Percentiles rank a stretch among this genome's conserved stretches.
These are phyloP conservation scores for Dioscorea cayenensis DNA, from an alignment of 116 monocot genomes.

Conservation along the genomic window DNA sequence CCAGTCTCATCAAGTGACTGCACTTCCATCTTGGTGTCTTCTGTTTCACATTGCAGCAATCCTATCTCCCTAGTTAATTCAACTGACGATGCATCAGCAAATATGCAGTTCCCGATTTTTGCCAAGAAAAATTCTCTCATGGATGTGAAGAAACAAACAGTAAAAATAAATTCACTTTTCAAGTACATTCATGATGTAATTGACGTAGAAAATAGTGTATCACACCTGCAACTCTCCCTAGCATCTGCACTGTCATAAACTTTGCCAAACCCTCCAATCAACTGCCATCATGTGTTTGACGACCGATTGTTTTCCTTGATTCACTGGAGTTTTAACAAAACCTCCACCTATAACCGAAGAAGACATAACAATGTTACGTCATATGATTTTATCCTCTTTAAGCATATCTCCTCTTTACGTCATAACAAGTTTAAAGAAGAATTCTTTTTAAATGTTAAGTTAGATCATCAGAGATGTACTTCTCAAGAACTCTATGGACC, in stretches of 20 bases:
- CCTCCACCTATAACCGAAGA: constrained; percentile 42
- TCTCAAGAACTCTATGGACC: no score
- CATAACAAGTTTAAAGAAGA: no score
- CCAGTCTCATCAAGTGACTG: constrained; percentile 7
- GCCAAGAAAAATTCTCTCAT: constrained; percentile 45
- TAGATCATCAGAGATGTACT: no score
- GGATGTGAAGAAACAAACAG: constrained; percentile 13
- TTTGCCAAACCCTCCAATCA: constrained; percentile 63
- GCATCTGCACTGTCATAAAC: constrained; percentile 45
- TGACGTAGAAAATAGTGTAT: not conserved
- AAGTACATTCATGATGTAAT: not conserved
- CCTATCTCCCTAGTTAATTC: constrained; percentile 26
- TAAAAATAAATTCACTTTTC: not conserved
- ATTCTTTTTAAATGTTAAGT: no score
- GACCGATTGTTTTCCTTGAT: constrained; percentile 57
- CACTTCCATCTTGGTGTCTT: constrained; percentile 31
- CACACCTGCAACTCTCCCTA: constrained; percentile 53
- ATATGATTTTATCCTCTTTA: not conserved
- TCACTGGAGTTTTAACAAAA: constrained; percentile 52
- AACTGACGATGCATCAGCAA: constrained; percentile 28
- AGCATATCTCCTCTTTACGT: no score
- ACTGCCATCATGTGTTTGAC: constrained; percentile 71
- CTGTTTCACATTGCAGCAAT: constrained; percentile 19
- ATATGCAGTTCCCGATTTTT: constrained; percentile 21
- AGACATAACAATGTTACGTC: not conserved